These are phyloP conservation scores for Spatholobus suberectus DNA, from an alignment of 306 rosid genomes.

Conservation along the genomic window DNA sequence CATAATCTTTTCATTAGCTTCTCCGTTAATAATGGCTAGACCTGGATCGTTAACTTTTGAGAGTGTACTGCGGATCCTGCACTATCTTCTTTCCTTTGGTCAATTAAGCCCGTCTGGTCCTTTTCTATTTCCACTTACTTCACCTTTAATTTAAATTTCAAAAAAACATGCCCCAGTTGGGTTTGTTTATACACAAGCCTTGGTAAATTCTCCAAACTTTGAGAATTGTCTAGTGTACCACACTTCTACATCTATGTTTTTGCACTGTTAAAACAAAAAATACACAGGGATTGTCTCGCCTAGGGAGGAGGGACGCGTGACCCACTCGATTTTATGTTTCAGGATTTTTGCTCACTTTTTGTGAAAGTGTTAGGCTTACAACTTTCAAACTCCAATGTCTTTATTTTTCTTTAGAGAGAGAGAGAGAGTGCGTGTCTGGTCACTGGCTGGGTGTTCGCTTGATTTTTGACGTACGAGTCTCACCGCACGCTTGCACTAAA, in stretches of 20 bases:
- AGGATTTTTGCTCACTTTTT: constrained; percentile 48
- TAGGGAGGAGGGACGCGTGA: constrained; percentile 68
- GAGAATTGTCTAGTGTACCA: constrained; percentile 39
- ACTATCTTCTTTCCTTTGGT: constrained; percentile 15
- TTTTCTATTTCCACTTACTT: constrained; percentile 58
- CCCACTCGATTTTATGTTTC: constrained; percentile 38
- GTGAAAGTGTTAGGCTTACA: constrained; percentile 34
- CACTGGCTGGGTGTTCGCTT: background rate
- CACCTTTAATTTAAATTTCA: constrained; percentile 79
- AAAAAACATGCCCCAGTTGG: constrained; percentile 22
- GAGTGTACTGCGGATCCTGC: constrained; percentile 49
- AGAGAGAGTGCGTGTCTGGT: background rate
- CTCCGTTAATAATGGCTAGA: constrained; percentile 17
- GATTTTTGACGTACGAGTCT: constrained; percentile 45
- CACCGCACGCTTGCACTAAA: constrained; percentile 51
- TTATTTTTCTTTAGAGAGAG: background rate
- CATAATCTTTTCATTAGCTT: constrained; percentile 23
- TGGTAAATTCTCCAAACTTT: constrained; percentile 34
- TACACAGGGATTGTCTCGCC: constrained; percentile 40
- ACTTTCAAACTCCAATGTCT: constrained; percentile 42
- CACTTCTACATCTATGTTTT: constrained; percentile 38
- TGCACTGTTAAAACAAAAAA: constrained; percentile 34
- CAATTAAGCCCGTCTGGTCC: constrained; percentile 51
- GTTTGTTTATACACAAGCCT: background rate
- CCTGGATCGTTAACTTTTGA: constrained; percentile 28